A percentile compares a stretch with the other conserved stretches of the same genome.
phyloP scores from a whole-genome alignment of 1,284 basidiomycete genomes.

The Farysia itapuensis region DNA sequence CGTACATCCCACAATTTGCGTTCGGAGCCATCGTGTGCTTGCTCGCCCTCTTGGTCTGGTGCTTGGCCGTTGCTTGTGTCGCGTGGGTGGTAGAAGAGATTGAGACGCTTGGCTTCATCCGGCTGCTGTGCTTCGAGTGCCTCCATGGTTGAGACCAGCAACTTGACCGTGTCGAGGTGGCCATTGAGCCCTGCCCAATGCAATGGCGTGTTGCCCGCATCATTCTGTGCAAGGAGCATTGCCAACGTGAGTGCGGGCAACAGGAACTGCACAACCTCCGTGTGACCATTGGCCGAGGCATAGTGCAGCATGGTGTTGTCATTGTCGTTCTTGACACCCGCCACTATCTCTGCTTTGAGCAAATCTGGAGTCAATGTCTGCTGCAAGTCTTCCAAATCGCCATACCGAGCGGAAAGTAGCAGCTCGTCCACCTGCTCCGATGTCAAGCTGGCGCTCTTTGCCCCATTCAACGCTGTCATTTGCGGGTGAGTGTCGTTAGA shows the following conservation, averaged over 20 bases:
- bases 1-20: conserved; percentile 56
- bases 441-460: conserved; percentile 15
- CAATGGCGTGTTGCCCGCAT: conserved; percentile 54
- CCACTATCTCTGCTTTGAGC: conserved; percentile 1
- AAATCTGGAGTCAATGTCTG: conserved; percentile 22
- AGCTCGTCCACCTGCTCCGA: conserved; percentile 54
- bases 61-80: conserved; percentile 1
- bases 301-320: conserved; percentile 53
- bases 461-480: too few species aligned
- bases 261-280: conserved; percentile 31
- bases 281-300: conserved; percentile 53
- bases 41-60: conserved; percentile 5
- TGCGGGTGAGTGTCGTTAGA: too few species aligned
- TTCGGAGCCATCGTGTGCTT: conserved; percentile 26
- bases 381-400: conserved; percentile 46
- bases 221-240: conserved; percentile 44
- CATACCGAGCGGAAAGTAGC: conserved; percentile 52
- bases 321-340: conserved; percentile 38
- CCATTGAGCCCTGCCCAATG: conserved; percentile 60
- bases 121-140: conserved; percentile 22
- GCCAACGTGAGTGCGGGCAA: conserved; percentile 25
- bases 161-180: conserved; percentile 41
- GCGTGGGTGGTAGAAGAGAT: conserved; percentile 18
- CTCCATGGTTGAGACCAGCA: conserved; percentile 47
- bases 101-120: conserved; percentile 18